Conservation (phyloP, 2,329 filamentous ascomycete genomes). For the Penicillium oxalicum region DNA sequence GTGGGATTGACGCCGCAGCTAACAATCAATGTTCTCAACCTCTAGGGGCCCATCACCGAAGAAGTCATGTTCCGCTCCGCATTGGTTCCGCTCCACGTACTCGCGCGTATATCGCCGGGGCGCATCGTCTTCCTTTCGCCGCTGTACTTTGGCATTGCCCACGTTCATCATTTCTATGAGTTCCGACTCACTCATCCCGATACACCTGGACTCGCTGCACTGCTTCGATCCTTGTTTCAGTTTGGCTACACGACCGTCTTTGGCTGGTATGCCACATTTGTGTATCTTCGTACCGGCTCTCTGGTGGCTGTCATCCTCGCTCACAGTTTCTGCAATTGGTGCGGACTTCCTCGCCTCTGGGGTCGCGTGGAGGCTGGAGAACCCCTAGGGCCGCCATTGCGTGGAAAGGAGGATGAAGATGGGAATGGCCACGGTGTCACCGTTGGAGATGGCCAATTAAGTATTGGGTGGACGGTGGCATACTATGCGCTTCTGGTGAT, state of each 20-base stretch:
- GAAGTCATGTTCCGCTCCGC: conserved; percentile 89
- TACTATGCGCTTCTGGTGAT: conserved; percentile 74
- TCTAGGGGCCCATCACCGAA: conserved; percentile 77
- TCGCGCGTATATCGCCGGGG: conserved; percentile 54
- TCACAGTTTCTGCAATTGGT: conserved; percentile 87
- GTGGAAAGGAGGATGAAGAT: conserved; percentile 39
- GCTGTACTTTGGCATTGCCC: conserved; percentile 85
- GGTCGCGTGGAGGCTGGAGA: conserved; percentile 60
- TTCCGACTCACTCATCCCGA: conserved; percentile 75
- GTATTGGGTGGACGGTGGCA: conserved; percentile 60
- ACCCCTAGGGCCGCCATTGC: conserved; percentile 31
- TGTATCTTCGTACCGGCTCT: conserved; percentile 80
- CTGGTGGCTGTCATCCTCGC: conserved; percentile 67
- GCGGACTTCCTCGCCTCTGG: conserved; percentile 82
- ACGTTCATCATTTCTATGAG: conserved; percentile 94
- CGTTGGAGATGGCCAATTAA: conserved; percentile 26
- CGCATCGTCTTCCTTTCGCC: conserved; percentile 74
- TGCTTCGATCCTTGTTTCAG: conserved; percentile 72
- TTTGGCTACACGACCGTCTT: conserved; percentile 89
- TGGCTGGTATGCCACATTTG: conserved; percentile 84
- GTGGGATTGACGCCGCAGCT: no score
- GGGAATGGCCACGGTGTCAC: conserved; percentile 12
- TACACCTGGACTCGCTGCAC: conserved; percentile 55
- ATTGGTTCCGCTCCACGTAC: conserved; percentile 73
- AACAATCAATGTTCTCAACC: not conserved